Percentiles rank a stretch among this genome's conserved stretches.
Evolutionary conservation across 495 filamentous ascomycete species (phyloP).

Genomic region (Penicillium taxi): DNA sequence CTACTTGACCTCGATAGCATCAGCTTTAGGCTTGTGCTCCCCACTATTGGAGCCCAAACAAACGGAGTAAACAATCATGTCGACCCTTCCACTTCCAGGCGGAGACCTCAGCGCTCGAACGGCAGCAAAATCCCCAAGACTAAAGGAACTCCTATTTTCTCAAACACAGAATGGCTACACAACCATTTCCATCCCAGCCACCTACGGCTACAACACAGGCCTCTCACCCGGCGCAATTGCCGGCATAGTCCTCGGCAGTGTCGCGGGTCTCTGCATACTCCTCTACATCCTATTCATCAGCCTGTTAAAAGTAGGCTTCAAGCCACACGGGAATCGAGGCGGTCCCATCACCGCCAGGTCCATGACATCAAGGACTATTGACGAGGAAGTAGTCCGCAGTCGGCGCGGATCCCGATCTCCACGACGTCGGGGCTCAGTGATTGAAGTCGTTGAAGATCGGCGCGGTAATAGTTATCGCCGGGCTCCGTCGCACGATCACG

Average conservation of each 20-base stretch:
- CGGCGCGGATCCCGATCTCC: constrained; percentile 10
- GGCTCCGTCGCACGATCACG: constrained; percentile 12
- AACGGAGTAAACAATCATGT: too few relatives aligned
- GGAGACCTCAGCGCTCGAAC: too few relatives aligned
- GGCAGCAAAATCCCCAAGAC: too few relatives aligned
- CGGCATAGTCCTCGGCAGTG: constrained; percentile 73
- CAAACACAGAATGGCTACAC: constrained; percentile 20
- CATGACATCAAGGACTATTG: constrained; percentile 11
- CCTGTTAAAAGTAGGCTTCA: too few relatives aligned
- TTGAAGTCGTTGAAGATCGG: constrained; percentile 21
- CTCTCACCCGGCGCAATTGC: constrained; percentile 66
- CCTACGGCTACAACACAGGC: constrained; percentile 54
- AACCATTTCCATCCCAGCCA: constrained; percentile 53
- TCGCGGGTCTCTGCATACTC: constrained; percentile 73
- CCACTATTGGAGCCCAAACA: too few relatives aligned
- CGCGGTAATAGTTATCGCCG: constrained; percentile 19
- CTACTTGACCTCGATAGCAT: too few relatives aligned
- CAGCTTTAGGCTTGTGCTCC: too few relatives aligned
- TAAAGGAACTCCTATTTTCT: constrained; percentile 9
- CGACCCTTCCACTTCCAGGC: too few relatives aligned
- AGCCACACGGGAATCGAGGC: too few relatives aligned
- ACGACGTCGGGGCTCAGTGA: constrained; percentile 7
- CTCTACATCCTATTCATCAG: constrained; percentile 67
- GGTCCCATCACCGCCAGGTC: constrained; percentile 18
- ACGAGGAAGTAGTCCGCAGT: constrained; percentile 25